Evolutionary conservation across 2,329 filamentous ascomycete species (phyloP).

Genomic region (Bipolaris sorokiniana): DNA sequence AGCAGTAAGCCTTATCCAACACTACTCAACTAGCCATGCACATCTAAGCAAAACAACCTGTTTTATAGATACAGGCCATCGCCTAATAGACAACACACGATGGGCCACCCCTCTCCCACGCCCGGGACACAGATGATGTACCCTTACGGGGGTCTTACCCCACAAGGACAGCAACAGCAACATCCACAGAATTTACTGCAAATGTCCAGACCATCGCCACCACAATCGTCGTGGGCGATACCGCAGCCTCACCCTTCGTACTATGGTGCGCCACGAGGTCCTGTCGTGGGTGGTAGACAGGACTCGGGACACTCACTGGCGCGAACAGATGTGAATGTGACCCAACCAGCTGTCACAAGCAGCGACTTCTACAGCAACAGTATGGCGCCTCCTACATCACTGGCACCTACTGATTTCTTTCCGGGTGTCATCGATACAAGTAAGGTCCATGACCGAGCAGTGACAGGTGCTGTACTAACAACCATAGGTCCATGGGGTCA

Average conservation of each 20-base stretch:
- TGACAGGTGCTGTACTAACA: slow-evolving; percentile 25
- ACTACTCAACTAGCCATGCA: slow-evolving; percentile 5
- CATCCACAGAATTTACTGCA: slow-evolving; percentile 30
- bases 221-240: slow-evolving; percentile 44
- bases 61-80: slow-evolving; percentile 46
- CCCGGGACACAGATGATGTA: slow-evolving; percentile 47
- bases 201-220: slow-evolving; percentile 41
- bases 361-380: slow-evolving; percentile 28
- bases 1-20: slow-evolving; percentile 42
- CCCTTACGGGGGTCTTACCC: slow-evolving; percentile 36
- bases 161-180: slow-evolving; percentile 35
- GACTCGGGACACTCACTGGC: slow-evolving; percentile 34
- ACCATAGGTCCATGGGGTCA: slow-evolving; percentile 47
- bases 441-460: slow-evolving; percentile 24
- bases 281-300: slow-evolving; percentile 32
- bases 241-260: slow-evolving; percentile 44
- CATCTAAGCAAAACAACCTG: slow-evolving; percentile 26
- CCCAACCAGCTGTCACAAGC: slow-evolving; percentile 35
- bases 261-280: slow-evolving; percentile 34
- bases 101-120: slow-evolving; percentile 38
- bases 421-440: slow-evolving; percentile 47
- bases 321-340: slow-evolving; percentile 30
- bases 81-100: slow-evolving; percentile 44
- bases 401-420: slow-evolving; percentile 44
- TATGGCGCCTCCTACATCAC: slow-evolving; percentile 25